Base-by-base conservation (phyloP, 768 basidiomycete genomes). In the Lyophyllum semitale region DNA sequence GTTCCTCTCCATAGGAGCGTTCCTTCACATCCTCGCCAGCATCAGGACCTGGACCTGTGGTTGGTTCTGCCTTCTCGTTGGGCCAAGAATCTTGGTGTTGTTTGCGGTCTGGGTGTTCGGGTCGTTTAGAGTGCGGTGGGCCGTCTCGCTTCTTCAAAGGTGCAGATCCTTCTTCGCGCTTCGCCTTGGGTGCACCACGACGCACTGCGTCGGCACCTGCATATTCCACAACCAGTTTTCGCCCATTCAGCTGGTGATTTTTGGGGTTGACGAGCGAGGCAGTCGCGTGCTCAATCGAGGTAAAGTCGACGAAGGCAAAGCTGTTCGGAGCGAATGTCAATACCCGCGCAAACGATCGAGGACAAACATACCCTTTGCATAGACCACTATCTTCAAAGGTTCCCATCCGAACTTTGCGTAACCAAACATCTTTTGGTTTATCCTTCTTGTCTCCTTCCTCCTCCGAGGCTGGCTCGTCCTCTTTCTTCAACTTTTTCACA, bases 261-360 rank as follows among this genome's bases (percentile, higher is more conserved):
- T 86, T 84, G 48, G 87, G 82, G 63, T 97, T 92, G 60, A 87
- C 80, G 41, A 99, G 83, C 1, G 85, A 89, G 11, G 82, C 76
- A 0, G 93, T 97, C 11, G 96, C 94, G 55, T 89, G 80, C 55
- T 91, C 87, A 2, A 79, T 79, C 20, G 81, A 82, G 47, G 83
- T 81, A 68, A 98, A 99, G 70, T 99, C 97, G 51, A 96, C 82
- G 67, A 98, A 98, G 0, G 91, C 94, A 74, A 93, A 98, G 15
- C 96, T 98, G 66, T 23, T 51, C 23, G 5, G 11, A 13, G 26
- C n/a, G 50, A n/a, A 27, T 55, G 22, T 51, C 2, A 51, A 27
- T 41, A 32, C 25, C 35, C 25, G 26, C 27, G 22, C 12, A 46
- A 12, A 35, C 42, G 23, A 42, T 30, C 18, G 11, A 27, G 48